These are phyloP conservation scores for Exidia glandulosa DNA, from an alignment of 768 basidiomycete genomes.

Conservation along the genomic window DNA sequence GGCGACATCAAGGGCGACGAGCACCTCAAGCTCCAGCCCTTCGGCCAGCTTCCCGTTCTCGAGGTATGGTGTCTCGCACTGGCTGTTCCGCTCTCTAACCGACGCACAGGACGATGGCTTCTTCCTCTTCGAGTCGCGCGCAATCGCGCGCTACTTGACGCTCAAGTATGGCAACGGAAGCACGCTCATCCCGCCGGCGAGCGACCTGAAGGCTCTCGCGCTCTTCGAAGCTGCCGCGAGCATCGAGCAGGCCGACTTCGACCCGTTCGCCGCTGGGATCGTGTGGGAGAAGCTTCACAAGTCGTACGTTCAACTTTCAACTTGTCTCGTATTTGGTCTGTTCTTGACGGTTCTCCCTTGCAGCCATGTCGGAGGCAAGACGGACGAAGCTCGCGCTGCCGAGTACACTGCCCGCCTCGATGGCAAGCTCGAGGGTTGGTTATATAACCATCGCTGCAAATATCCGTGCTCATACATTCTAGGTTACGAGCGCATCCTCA, in stretches of 20 bases:
- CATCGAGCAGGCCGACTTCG: slow-evolving; percentile 44
- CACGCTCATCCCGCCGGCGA: slow-evolving; percentile 35
- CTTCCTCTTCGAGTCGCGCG: slow-evolving; percentile 46
- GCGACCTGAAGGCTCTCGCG: slow-evolving; percentile 26
- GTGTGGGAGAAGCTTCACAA: slow-evolving; percentile 41
- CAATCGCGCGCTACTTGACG: slow-evolving; percentile 49
- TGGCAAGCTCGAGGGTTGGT: slow-evolving; percentile 29
- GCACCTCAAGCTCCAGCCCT: slow-evolving; percentile 43
- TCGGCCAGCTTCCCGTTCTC: slow-evolving; percentile 51
- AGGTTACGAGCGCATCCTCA: slow-evolving; percentile 42
- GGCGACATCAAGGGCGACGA: slow-evolving; percentile 35
- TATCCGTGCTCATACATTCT: not conserved
- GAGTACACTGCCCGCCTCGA: slow-evolving; percentile 15
- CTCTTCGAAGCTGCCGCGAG: slow-evolving; percentile 40
- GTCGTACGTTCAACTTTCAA: slow-evolving; percentile 13
- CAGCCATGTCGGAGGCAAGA: not conserved
- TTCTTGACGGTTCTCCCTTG: not conserved
- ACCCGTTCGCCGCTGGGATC: slow-evolving; percentile 32
- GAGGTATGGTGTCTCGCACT: slow-evolving; percentile 8
- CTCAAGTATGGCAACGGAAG: slow-evolving; percentile 36
- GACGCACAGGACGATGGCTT: slow-evolving; percentile 40
- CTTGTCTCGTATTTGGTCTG: not conserved
- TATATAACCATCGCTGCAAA: not conserved
- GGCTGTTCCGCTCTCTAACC: not conserved
- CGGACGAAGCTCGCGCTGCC: slow-evolving; percentile 1